Evolutionary conservation across 805 yeast genomes (phyloP).

Genomic region (Starmerella sirachaensis): DNA sequence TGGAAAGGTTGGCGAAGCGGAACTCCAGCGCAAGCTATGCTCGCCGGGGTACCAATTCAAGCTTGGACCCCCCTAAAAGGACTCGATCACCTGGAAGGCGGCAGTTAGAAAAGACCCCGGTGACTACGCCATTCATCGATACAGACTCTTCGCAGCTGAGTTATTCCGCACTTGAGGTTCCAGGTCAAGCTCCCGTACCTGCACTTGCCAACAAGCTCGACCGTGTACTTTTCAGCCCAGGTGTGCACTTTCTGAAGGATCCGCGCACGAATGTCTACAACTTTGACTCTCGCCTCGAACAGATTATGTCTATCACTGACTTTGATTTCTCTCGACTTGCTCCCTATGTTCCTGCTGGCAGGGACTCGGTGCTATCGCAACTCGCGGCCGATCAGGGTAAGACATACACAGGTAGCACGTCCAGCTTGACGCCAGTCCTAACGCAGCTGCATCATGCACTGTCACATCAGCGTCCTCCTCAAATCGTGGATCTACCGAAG

Average conservation of each 20-base stretch:
- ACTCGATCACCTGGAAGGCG: background rate
- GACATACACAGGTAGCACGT: slow-evolving; percentile 64
- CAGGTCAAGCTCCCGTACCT: slow-evolving; percentile 36
- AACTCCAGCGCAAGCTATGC: background rate
- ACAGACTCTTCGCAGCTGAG: slow-evolving; percentile 2
- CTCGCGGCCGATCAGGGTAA: slow-evolving; percentile 33
- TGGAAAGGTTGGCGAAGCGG: slow-evolving; percentile 3
- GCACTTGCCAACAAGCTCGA: slow-evolving; percentile 53
- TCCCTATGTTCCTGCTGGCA: slow-evolving; percentile 53
- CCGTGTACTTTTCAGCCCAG: slow-evolving; percentile 68
- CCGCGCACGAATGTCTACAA: slow-evolving; percentile 64
- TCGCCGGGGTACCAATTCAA: too few species aligned
- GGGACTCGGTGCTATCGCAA: slow-evolving; percentile 42
- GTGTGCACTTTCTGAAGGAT: slow-evolving; percentile 64
- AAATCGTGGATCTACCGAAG: slow-evolving; percentile 35
- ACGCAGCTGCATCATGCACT: slow-evolving; percentile 64
- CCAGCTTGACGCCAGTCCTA: slow-evolving; percentile 70
- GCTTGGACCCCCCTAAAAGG: too few species aligned
- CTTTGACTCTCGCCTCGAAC: slow-evolving; percentile 47
- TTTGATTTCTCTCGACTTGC: slow-evolving; percentile 50
- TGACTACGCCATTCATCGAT: slow-evolving; percentile 2
- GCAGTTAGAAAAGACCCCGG: background rate
- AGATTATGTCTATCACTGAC: slow-evolving; percentile 50
- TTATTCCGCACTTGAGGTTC: slow-evolving; percentile 17
- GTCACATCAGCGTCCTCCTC: slow-evolving; percentile 48